Conservation (phyloP, 495 filamentous ascomycete species). For the Penicillium desertorum region DNA sequence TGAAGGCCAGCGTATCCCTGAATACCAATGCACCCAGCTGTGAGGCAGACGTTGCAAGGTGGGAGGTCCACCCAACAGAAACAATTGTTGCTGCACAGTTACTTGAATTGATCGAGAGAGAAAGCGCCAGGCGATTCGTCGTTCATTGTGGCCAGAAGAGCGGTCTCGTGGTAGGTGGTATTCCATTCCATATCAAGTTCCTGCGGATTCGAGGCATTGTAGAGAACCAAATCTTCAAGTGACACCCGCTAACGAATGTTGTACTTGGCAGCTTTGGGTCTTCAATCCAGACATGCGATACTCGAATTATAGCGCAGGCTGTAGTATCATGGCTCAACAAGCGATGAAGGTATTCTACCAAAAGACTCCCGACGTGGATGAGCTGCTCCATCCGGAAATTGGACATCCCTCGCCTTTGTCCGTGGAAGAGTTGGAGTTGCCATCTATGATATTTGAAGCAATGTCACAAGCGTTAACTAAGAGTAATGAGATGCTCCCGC, state of each 20-base stretch:
- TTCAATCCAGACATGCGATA: slow-evolving; percentile 70
- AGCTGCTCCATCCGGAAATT: slow-evolving; percentile 52
- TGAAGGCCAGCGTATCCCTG: slow-evolving; percentile 51
- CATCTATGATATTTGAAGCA: slow-evolving; percentile 44
- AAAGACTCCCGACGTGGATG: slow-evolving; percentile 49
- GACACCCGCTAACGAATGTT: slow-evolving; percentile 34
- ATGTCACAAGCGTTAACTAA: slow-evolving; percentile 43
- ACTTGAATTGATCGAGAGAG: slow-evolving; percentile 49
- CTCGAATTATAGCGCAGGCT: slow-evolving; percentile 46
- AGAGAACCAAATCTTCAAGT: neutral
- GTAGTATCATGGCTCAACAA: slow-evolving; percentile 38
- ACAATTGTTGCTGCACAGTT: slow-evolving; percentile 53
- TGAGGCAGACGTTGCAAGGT: slow-evolving; percentile 11
- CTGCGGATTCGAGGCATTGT: neutral
- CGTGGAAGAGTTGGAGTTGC: slow-evolving; percentile 65
- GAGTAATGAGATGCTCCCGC: slow-evolving; percentile 57
- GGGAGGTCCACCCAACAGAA: slow-evolving; percentile 48
- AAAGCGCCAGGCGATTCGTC: slow-evolving; percentile 50
- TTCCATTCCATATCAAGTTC: neutral
- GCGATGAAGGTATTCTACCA: slow-evolving; percentile 70
- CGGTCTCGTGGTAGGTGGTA: slow-evolving; percentile 42
- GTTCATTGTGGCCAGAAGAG: slow-evolving; percentile 40
- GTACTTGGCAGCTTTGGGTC: slow-evolving; percentile 59
- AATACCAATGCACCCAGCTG: slow-evolving; percentile 8
- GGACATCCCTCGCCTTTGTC: slow-evolving; percentile 45